phyloP scores from a whole-genome alignment of 2,329 filamentous ascomycete genomes.

The Ophiostoma sp. region DNA sequence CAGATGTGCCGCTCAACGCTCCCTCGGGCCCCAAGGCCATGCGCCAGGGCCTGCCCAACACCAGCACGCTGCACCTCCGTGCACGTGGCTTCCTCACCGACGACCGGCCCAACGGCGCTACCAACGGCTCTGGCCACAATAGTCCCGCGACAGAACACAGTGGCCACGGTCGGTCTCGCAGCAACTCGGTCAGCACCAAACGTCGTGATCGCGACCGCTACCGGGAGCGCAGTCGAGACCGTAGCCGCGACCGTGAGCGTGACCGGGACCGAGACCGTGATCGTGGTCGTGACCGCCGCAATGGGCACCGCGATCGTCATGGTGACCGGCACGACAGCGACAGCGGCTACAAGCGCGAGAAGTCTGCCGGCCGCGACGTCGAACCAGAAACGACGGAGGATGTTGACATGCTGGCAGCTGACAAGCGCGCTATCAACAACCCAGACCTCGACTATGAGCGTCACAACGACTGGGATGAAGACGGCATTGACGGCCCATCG shows the following conservation, averaged over 20 bases:
- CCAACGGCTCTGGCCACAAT: conserved; percentile 23
- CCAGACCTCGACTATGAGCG: conserved; percentile 26
- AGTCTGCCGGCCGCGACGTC: neutral
- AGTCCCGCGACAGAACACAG: conserved; percentile 32
- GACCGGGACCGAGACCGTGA: conserved; percentile 34
- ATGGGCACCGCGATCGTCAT: conserved; percentile 31
- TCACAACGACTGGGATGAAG: conserved; percentile 20
- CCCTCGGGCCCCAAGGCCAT: conserved; percentile 94
- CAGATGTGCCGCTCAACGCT: conserved; percentile 64
- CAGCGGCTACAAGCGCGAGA: neutral
- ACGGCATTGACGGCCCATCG: neutral
- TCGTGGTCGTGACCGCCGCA: conserved; percentile 37
- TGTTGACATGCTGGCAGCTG: neutral
- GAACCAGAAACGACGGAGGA: neutral
- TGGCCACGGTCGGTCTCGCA: conserved; percentile 45
- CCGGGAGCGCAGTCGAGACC: conserved; percentile 36
- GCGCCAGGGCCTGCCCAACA: conserved; percentile 84
- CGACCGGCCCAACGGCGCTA: conserved; percentile 6
- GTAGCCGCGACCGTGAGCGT: conserved; percentile 39
- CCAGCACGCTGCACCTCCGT: conserved; percentile 67
- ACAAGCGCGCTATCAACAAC: conserved; percentile 3
- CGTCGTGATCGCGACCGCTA: conserved; percentile 40
- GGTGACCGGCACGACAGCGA: conserved; percentile 1
- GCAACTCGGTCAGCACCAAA: conserved; percentile 46
- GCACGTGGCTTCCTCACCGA: conserved; percentile 43